These are phyloP conservation scores for Phytophthora ohioensis DNA, from an alignment of 352 stramenopile genomes.

Conservation along the genomic window DNA sequence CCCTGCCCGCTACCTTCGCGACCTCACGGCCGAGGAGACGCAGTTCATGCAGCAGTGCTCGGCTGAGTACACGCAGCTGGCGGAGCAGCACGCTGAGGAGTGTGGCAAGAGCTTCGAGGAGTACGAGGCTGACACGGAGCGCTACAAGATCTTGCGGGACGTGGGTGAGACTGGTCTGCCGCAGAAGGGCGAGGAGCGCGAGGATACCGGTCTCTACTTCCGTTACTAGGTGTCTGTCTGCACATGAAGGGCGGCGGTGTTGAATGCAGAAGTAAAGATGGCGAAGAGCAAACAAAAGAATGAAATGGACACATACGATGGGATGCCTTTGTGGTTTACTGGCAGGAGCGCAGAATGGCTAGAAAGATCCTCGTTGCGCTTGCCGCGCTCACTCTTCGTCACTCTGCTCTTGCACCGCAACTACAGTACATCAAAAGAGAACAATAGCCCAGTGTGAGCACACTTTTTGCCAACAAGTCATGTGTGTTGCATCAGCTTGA, in stretches of 20 bases:
- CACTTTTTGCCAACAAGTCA: not conserved
- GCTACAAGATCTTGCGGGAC: slow-evolving; percentile 79
- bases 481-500: not conserved
- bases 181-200: slow-evolving; percentile 71
- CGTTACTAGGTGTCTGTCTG: slow-evolving; percentile 78
- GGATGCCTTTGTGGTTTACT: slow-evolving; percentile 4
- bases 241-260: slow-evolving; percentile 14
- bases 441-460: slow-evolving; percentile 9
- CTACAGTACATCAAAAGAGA: slow-evolving; percentile 18
- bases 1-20: slow-evolving; percentile 83
- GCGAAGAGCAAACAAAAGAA: slow-evolving; percentile 44
- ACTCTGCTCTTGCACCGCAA: slow-evolving; percentile 39
- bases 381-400: slow-evolving; percentile 28
- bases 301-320: slow-evolving; percentile 43
- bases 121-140: slow-evolving; percentile 80
- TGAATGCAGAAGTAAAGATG: slow-evolving; percentile 34
- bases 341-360: not conserved
- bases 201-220: slow-evolving; percentile 89
- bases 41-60: slow-evolving; percentile 92
- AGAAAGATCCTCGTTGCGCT: slow-evolving; percentile 2
- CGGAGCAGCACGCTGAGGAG: slow-evolving; percentile 77
- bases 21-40: slow-evolving; percentile 87
- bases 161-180: slow-evolving; percentile 84
- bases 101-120: slow-evolving; percentile 87
- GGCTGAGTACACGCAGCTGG: slow-evolving; percentile 86